Evolutionary conservation across 257 asterid species (phyloP), one percentile per base, ranked within the genome.

Genomic region (Leonotis leonurus): DNA sequence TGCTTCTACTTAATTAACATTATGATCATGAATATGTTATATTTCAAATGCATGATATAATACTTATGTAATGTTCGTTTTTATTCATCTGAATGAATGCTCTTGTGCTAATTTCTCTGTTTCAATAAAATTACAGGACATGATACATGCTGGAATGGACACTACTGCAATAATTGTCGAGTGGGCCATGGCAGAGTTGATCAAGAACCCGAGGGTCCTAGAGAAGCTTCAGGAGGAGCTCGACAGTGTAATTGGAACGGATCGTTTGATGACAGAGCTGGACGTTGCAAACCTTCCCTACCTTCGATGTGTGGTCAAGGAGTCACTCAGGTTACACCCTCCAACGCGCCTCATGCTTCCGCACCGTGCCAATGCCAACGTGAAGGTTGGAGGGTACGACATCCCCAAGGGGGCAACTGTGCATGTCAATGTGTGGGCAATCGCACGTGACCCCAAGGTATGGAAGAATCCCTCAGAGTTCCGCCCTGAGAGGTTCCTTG

Each of bases 401-500:
- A 27, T 64, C 70, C 70, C 70, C 62, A 65, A 65, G 70, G 70
- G 70, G 16, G 25, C 62, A 0, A 65, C 37, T 8, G 62, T 65
- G 27, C 62, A 79, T 3, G 95, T 86, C 6, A 86, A 86, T 7
- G 92, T 86, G 3, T 86, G 95, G 95, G 92, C 95, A 0, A 71
- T 86, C 13, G 92, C 78, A 7, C 87, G 92, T 4, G 92, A 86
- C 61, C 89, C 85, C 0, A 17, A 49, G 4, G 81, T 76, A n/a
- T 86, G 95, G 92, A 75, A 70, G 50, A 77, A 74, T 21, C 84
- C 89, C 1, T 56, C 40, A 18, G 92, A 81, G 46, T 84, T 84
- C 35, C 65, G 85, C 20, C 95, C 92, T 0, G 95, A 84, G 54
- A 81, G 92, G 74, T 81, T 75, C 78, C 39, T 84, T 6, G 84